Evolutionary conservation across 2,329 filamentous ascomycete species (phyloP), one percentile per base, ranked within the genome.

Genomic region (Pseudogymnoascus sp.): DNA sequence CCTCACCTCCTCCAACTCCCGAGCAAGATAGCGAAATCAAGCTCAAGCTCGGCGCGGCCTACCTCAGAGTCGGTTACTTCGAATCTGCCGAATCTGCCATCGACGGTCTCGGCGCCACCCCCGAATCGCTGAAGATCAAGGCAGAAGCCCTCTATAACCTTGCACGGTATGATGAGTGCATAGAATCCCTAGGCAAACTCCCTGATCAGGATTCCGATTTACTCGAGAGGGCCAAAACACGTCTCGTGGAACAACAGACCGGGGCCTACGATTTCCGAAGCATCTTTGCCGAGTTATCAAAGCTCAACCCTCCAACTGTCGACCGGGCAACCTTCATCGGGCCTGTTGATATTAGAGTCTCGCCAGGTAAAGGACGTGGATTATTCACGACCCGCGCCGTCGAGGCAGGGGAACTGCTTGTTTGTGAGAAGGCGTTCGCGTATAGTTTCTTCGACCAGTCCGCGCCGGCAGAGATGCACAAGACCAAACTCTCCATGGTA

Each of bases 11-110:
- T 33, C 50, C 50, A 11, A 33, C 26, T 2, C 26, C 29, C 9
- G 50, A 33, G 26, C 26, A 56, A 10, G 10, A 15, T 15, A 56
- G 5, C n/a, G 50, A 56, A 17, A 56, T 56, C n/a, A 56, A 56
- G 17, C 26, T 70, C 70, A 65, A 70, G 70, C 68, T 88, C 86
- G 72, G 88, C 85, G 69, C 84, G 87, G 75, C 84, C 88, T 67
- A 88, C 82, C 70, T 88, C 85, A 69, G 87, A 88, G 0, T 85
- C 85, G 0, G 84, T 86, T 72, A 83, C 85, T 70, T 89, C 87
- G 67, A 88, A 88, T 86, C 86, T 88, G 67, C 89, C 86, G 67
- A 88, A 88, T 84, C 85, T 88, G 19, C 85, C 79, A 70, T 87
- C 82, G 63, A 74, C 63, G 7, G 67, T 61, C 10, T 72, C 67